Percentiles rank a stretch among this genome's conserved stretches.
These are phyloP conservation scores for Ceratobasidium theobromae DNA, from an alignment of 1,284 basidiomycete species.

Conservation along the genomic window DNA sequence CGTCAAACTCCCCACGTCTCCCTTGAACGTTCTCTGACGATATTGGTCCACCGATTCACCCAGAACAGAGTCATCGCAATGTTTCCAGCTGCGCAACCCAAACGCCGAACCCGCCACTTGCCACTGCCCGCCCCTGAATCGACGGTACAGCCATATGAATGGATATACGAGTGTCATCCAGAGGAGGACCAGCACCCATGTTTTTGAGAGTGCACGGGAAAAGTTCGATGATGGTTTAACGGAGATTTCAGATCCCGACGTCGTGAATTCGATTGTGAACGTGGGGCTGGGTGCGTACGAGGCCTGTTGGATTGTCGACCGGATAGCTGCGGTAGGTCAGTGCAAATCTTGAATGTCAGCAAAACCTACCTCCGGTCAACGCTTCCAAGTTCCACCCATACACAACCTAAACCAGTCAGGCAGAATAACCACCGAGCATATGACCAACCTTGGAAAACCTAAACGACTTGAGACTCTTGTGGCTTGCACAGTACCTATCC, in stretches of 20 bases:
- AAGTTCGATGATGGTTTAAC: slow-evolving; percentile 63
- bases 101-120: slow-evolving; percentile 68
- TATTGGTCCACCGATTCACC: slow-evolving; percentile 33
- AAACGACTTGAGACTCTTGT: slow-evolving; percentile 65
- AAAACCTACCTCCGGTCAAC: slow-evolving; percentile 49
- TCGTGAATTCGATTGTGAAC: slow-evolving; percentile 54
- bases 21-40: slow-evolving; percentile 4
- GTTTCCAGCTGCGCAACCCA: slow-evolving; percentile 51
- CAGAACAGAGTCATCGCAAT: slow-evolving; percentile 33
- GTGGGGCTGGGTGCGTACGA: slow-evolving; percentile 47
- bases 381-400: slow-evolving; percentile 70
- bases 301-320: slow-evolving; percentile 57
- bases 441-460: slow-evolving; percentile 55
- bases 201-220: slow-evolving; percentile 61
- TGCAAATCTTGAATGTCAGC: too few species aligned
- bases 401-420: slow-evolving; percentile 40
- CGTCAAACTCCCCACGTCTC: slow-evolving; percentile 1
- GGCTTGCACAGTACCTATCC: slow-evolving; percentile 64
- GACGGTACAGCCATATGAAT: slow-evolving; percentile 70
- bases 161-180: slow-evolving; percentile 68
- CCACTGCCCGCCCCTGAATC: slow-evolving; percentile 68
- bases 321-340: slow-evolving; percentile 47
- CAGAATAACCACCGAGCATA: neutral
- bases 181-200: slow-evolving; percentile 63
- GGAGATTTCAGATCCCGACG: slow-evolving; percentile 50